A percentile compares a stretch with the other conserved stretches of the same genome.
phyloP scores from a whole-genome alignment of 805 yeast genomes.

The Wickerhamiella hasegawae region DNA sequence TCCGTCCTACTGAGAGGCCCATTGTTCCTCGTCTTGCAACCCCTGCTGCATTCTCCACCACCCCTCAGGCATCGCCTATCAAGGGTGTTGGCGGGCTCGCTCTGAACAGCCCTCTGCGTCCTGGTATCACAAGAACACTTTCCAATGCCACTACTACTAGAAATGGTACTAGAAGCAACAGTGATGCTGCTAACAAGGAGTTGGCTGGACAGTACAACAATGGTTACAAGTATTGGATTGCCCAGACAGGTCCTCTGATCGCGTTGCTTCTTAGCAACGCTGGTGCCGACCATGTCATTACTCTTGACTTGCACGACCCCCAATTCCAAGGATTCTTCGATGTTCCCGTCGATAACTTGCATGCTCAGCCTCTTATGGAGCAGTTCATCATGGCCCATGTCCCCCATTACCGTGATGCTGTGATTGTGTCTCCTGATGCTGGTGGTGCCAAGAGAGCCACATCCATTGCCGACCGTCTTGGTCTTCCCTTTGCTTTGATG shows the following conservation, averaged over 20 bases:
- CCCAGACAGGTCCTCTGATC: constrained; percentile 84
- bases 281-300: constrained; percentile 91
- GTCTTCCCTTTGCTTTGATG: constrained; percentile 80
- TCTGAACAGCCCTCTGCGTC: not conserved
- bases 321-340: constrained; percentile 97
- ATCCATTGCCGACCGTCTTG: constrained; percentile 78
- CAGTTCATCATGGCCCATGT: constrained; percentile 65
- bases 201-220: not conserved
- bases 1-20: not conserved
- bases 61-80: not conserved
- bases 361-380: constrained; percentile 74
- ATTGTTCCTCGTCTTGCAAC: not conserved
- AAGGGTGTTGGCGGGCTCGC: not conserved
- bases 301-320: constrained; percentile 96
- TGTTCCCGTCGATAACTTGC: constrained; percentile 87
- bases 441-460: constrained; percentile 99
- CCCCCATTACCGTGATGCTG: constrained; percentile 69
- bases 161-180: not conserved
- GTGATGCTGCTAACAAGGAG: not conserved
- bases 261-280: constrained; percentile 80
- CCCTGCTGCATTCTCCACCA: not conserved
- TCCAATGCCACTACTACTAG: not conserved
- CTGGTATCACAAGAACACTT: not conserved
- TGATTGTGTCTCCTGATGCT: constrained; percentile 93
- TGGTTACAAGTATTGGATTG: constrained; percentile 87